These are phyloP conservation scores for Elsinoe ampelina DNA, from an alignment of 2,329 filamentous ascomycete species.

Conservation along the genomic window DNA sequence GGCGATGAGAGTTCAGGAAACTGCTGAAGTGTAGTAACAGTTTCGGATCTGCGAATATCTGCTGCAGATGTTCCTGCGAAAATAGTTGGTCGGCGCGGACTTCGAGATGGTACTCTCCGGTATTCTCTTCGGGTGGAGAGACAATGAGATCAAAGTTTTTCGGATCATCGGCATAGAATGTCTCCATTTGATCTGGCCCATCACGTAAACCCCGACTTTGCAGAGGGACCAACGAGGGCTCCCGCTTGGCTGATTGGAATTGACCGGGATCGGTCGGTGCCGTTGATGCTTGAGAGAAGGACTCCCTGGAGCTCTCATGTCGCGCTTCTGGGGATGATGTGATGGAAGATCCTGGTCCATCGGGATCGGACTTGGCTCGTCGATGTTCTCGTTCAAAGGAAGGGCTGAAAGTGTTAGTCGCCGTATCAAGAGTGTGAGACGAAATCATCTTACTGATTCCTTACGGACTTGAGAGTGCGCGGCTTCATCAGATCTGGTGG, in stretches of 20 bases:
- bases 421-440: neutral
- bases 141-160: constrained; percentile 46
- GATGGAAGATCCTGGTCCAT: constrained; percentile 1
- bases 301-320: constrained; percentile 26
- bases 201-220: constrained; percentile 35
- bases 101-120: constrained; percentile 48
- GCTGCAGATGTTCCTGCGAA: constrained; percentile 53
- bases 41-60: constrained; percentile 56
- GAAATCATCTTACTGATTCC: neutral
- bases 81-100: constrained; percentile 56
- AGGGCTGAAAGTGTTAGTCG: neutral
- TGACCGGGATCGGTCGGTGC: constrained; percentile 24
- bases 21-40: constrained; percentile 57
- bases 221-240: constrained; percentile 31
- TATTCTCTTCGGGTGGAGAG: constrained; percentile 25
- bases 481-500: neutral
- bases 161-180: constrained; percentile 46
- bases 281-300: constrained; percentile 28
- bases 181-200: constrained; percentile 36
- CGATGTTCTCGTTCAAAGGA: constrained; percentile 6
- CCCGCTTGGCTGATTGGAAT: neutral
- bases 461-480: neutral
- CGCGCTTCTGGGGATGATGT: constrained; percentile 21
- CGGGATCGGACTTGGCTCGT: constrained; percentile 1
- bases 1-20: constrained; percentile 53